Conservation (phyloP, 306 rosid species). For the Glycine latifolia region DNA sequence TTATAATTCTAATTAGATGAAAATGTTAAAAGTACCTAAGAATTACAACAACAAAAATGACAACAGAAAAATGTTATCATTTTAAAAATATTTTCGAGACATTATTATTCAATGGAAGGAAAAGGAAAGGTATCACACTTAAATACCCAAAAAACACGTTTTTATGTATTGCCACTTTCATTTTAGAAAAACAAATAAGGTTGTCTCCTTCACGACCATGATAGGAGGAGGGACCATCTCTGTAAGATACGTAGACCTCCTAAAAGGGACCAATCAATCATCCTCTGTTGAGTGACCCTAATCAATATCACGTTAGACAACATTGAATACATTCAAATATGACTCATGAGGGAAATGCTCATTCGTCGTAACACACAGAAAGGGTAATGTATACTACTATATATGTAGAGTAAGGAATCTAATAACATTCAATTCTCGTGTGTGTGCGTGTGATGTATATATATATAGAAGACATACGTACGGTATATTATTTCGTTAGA, state of each 20-base stretch:
- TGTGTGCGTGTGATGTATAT: background rate
- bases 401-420: background rate
- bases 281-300: background rate
- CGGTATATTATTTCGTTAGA: too few relatives aligned
- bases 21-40: background rate
- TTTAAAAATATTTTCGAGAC: background rate
- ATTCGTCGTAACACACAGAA: background rate
- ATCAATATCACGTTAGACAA: conserved; percentile 24
- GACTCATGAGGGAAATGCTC: background rate
- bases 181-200: background rate
- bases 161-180: conserved; percentile 14
- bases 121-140: background rate
- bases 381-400: background rate
- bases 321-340: background rate
- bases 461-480: too few relatives aligned
- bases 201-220: conserved; percentile 3
- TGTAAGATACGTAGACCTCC: background rate
- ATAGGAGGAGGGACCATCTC: conserved; percentile 52
- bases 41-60: background rate
- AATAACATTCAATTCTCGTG: background rate
- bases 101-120: background rate
- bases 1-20: too few relatives aligned
- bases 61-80: background rate
- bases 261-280: conserved; percentile 9
- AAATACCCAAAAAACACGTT: conserved; percentile 16